These are phyloP conservation scores for Pseudogymnoascus pannorum DNA, from an alignment of 2,329 filamentous ascomycete genomes.

Conservation along the genomic window DNA sequence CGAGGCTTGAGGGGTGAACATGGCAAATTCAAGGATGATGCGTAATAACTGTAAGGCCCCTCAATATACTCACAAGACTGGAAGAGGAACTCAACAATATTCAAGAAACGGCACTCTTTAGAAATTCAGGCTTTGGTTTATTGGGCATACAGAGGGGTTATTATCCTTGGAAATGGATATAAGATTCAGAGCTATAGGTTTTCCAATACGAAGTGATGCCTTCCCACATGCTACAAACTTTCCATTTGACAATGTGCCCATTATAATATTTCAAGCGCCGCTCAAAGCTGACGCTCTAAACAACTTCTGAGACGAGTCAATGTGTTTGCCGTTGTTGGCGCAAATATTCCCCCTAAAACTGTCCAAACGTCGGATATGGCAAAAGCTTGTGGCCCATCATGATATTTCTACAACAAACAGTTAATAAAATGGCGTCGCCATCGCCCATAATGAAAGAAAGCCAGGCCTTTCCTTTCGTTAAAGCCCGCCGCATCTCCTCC, in stretches of 20 bases:
- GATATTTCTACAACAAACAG: background rate
- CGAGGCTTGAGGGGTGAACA: background rate
- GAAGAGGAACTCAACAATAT: background rate
- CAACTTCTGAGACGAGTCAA: background rate
- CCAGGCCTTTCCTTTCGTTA: background rate
- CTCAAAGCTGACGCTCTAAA: background rate
- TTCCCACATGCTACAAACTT: background rate
- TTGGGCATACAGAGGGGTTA: background rate
- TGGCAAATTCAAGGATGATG: background rate
- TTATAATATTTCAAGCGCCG: background rate
- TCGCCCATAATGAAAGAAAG: background rate
- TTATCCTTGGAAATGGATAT: background rate
- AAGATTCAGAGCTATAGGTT: background rate
- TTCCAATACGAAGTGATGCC: background rate
- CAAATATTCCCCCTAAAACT: background rate
- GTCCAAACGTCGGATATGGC: background rate
- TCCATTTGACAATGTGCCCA: background rate
- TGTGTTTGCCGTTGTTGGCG: background rate
- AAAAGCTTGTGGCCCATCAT: background rate
- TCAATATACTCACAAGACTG: background rate
- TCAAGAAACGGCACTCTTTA: conserved; percentile 4
- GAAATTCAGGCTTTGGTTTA: background rate
- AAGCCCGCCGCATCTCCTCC: background rate
- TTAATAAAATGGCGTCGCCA: background rate
- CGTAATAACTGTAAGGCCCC: conserved; percentile 3